Conservation (phyloP, 2,329 filamentous ascomycete genomes). For the Pestalotiopsis sp. region DNA sequence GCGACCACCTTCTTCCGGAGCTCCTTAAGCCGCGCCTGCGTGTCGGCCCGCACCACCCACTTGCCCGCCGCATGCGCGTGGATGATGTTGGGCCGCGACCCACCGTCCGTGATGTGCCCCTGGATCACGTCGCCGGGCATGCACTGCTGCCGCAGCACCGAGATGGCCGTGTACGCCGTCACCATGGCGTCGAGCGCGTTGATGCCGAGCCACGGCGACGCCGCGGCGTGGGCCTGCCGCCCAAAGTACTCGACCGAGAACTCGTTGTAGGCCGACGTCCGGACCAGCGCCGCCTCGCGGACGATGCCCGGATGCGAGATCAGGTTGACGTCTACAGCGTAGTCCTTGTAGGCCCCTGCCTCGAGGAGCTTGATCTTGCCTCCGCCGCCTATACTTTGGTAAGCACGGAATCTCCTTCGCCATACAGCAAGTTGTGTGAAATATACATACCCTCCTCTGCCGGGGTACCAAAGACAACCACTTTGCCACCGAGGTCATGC, state of each 20-base stretch:
- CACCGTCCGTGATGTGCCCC: slow-evolving; percentile 55
- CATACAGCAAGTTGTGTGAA: background rate
- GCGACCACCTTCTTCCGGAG: slow-evolving; percentile 43
- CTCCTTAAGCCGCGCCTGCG: slow-evolving; percentile 39
- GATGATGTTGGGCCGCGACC: slow-evolving; percentile 58
- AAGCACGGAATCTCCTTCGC: background rate
- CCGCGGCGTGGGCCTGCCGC: slow-evolving; percentile 57
- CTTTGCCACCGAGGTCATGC: slow-evolving; percentile 43
- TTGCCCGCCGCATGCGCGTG: slow-evolving; percentile 44
- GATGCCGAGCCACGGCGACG: slow-evolving; percentile 60
- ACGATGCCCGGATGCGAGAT: slow-evolving; percentile 46
- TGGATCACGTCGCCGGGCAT: slow-evolving; percentile 52
- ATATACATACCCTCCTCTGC: slow-evolving; percentile 47
- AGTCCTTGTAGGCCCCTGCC: slow-evolving; percentile 44
- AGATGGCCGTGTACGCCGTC: slow-evolving; percentile 49
- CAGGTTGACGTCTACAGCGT: slow-evolving; percentile 39
- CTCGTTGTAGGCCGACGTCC: slow-evolving; percentile 52
- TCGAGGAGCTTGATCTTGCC: slow-evolving; percentile 51
- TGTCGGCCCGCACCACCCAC: slow-evolving; percentile 33
- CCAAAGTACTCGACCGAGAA: slow-evolving; percentile 57
- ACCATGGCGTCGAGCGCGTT: slow-evolving; percentile 63
- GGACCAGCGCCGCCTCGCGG: slow-evolving; percentile 48
- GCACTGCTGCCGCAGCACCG: slow-evolving; percentile 58
- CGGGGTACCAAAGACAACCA: slow-evolving; percentile 54
- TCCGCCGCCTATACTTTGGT: slow-evolving; percentile 38